Evolutionary conservation across 257 asterid genomes (phyloP).

Genomic region (Lithospermum erythrorhizon): DNA sequence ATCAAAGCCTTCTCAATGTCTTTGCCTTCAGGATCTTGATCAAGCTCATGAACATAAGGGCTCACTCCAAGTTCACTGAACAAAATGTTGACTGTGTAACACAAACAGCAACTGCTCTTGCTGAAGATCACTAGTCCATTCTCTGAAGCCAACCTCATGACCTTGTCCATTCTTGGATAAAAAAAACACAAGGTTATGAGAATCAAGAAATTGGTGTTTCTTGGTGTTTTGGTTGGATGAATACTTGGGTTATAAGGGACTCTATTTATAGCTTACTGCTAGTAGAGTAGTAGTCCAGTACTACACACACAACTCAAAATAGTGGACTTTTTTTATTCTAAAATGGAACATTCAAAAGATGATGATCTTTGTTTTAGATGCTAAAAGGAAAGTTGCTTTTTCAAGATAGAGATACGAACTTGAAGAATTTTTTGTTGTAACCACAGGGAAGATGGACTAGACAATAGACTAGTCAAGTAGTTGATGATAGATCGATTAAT

Average conservation of each 20-base stretch:
- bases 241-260: background rate
- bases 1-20: conserved; percentile 47
- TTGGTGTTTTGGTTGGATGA: background rate
- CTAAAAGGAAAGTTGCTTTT: conserved; percentile 1
- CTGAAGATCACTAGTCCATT: conserved; percentile 60
- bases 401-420: background rate
- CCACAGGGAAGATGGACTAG: background rate
- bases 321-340: background rate
- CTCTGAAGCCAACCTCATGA: conserved; percentile 41
- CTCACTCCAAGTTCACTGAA: conserved; percentile 27
- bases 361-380: conserved; percentile 11
- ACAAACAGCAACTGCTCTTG: conserved; percentile 58
- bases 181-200: background rate
- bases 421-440: background rate
- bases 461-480: background rate
- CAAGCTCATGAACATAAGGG: conserved; percentile 39
- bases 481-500: background rate
- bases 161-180: conserved; percentile 35
- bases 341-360: conserved; percentile 11
- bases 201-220: background rate
- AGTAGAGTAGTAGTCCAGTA: too few species aligned
- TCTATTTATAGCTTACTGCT: background rate
- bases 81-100: conserved; percentile 59
- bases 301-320: background rate
- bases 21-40: conserved; percentile 46